Conservation (phyloP, 139 green algal genomes). For the Chara braunii region DNA sequence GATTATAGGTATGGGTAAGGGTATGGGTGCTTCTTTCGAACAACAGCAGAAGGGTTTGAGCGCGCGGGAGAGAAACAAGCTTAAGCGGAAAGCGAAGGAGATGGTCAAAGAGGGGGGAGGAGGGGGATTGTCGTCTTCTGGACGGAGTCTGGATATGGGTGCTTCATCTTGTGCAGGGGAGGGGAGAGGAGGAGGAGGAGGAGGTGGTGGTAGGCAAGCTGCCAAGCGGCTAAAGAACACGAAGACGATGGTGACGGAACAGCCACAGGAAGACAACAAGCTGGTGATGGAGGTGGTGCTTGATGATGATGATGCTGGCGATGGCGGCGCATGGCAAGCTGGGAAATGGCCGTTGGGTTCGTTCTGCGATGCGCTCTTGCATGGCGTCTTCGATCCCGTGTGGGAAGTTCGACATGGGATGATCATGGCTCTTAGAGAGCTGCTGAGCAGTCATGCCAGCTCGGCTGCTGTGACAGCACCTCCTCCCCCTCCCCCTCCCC, state of each 20-base stretch:
- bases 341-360: conserved; percentile 77
- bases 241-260: neutral
- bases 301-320: conserved; percentile 31
- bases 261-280: conserved; percentile 5
- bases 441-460: conserved; percentile 59
- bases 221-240: no score
- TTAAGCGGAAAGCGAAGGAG: conserved; percentile 74
- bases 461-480: conserved; percentile 43
- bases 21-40: no score
- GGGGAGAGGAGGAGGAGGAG: no score
- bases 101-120: conserved; percentile 26
- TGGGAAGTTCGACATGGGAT: conserved; percentile 82
- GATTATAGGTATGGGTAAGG: no score
- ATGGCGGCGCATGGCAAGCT: neutral
- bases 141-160: no score
- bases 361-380: conserved; percentile 63
- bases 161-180: no score
- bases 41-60: no score
- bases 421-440: conserved; percentile 70
- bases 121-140: neutral
- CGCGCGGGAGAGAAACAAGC: conserved; percentile 70
- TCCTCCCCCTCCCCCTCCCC: neutral
- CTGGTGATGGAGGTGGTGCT: conserved; percentile 45
- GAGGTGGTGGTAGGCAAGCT: neutral
- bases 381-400: conserved; percentile 60